Conservation (phyloP, 1,284 basidiomycete species). For the Marasmius sp. region DNA sequence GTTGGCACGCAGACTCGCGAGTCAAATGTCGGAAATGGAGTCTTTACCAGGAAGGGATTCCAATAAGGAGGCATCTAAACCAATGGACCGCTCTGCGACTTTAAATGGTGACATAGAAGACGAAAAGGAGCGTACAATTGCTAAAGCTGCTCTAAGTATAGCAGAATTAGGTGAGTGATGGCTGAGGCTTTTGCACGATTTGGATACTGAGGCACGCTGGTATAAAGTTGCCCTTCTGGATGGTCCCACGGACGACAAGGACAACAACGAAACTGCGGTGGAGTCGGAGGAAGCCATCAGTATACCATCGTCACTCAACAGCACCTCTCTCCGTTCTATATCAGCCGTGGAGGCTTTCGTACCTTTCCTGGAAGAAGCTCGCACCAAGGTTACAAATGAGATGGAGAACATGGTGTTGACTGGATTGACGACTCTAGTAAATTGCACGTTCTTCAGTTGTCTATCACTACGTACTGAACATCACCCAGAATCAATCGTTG, state of each 20-base stretch:
- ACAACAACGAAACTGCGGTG: slow-evolving; percentile 4
- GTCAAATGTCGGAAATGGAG: slow-evolving; percentile 74
- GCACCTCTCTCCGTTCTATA: slow-evolving; percentile 66
- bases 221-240: slow-evolving; percentile 40
- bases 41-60: slow-evolving; percentile 21
- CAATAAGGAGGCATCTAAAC: slow-evolving; percentile 15
- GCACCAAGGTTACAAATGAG: slow-evolving; percentile 69
- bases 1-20: slow-evolving; percentile 76
- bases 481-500: slow-evolving; percentile 77
- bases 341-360: slow-evolving; percentile 69
- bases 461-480: background rate
- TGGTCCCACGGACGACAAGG: slow-evolving; percentile 15
- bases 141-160: slow-evolving; percentile 88
- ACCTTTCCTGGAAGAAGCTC: slow-evolving; percentile 69
- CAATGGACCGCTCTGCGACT: slow-evolving; percentile 7
- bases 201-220: background rate
- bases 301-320: background rate
- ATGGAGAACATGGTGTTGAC: slow-evolving; percentile 88
- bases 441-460: slow-evolving; percentile 24
- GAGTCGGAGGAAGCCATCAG: slow-evolving; percentile 17
- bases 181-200: background rate
- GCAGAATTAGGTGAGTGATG: slow-evolving; percentile 76
- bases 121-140: slow-evolving; percentile 81
- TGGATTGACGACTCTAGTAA: slow-evolving; percentile 73
- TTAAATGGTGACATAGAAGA: slow-evolving; percentile 52